Evolutionary conservation across 2,329 filamentous ascomycete species (phyloP).

Genomic region (Periconia digitata): DNA sequence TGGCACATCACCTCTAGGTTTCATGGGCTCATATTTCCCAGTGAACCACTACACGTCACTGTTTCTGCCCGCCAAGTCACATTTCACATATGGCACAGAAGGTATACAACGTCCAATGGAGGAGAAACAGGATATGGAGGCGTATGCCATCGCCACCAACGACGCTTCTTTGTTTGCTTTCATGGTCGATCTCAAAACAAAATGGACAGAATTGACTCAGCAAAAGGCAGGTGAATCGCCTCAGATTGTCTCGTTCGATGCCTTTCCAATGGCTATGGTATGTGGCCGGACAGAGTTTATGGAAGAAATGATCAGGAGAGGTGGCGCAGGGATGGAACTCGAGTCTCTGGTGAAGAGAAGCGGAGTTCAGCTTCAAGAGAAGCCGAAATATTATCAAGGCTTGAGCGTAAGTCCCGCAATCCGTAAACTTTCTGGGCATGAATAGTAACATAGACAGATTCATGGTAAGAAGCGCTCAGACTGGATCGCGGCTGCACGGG

Average conservation of each 20-base stretch:
- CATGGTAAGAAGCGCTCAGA: slow-evolving; percentile 73
- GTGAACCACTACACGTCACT: slow-evolving; percentile 2
- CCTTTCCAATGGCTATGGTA: slow-evolving; percentile 46
- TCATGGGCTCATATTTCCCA: slow-evolving; percentile 48
- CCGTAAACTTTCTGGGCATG: slow-evolving; percentile 1
- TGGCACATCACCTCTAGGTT: slow-evolving; percentile 54
- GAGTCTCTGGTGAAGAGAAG: slow-evolving; percentile 66
- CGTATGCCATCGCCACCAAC: slow-evolving; percentile 55
- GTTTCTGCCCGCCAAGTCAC: background rate
- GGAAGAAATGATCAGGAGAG: slow-evolving; percentile 64
- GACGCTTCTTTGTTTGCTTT: slow-evolving; percentile 58
- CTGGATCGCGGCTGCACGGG: slow-evolving; percentile 69
- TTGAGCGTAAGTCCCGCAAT: too few species aligned
- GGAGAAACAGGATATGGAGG: slow-evolving; percentile 21
- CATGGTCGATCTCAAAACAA: slow-evolving; percentile 58
- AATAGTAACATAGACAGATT: slow-evolving; percentile 43
- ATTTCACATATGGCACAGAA: background rate
- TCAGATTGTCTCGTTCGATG: slow-evolving; percentile 23
- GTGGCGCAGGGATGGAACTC: slow-evolving; percentile 70
- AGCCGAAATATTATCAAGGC: slow-evolving; percentile 75
- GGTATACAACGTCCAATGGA: background rate
- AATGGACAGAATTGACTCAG: slow-evolving; percentile 41
- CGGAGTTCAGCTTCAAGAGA: slow-evolving; percentile 64
- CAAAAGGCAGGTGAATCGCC: slow-evolving; percentile 6
- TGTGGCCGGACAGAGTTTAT: slow-evolving; percentile 59